A percentile compares a stretch with the other conserved stretches of the same genome.
Evolutionary conservation across 2,329 filamentous ascomycete species (phyloP).

Genomic region (Colletotrichum lupini): DNA sequence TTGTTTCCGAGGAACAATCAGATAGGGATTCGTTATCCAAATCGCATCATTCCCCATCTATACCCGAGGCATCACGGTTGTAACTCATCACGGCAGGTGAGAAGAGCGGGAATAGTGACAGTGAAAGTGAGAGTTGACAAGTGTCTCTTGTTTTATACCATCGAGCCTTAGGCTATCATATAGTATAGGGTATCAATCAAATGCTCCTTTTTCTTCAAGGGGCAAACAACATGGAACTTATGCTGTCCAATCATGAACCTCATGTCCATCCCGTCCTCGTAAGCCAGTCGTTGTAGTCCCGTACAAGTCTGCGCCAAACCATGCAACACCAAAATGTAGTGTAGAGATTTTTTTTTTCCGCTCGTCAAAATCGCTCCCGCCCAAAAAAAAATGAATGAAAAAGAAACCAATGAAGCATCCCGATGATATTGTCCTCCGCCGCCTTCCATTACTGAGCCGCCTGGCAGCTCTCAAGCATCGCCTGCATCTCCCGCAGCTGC

Average conservation of each 20-base stretch:
- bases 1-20: not conserved
- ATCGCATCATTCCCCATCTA: not conserved
- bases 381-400: not conserved
- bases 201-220: slow-evolving; percentile 10
- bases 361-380: slow-evolving; percentile 3
- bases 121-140: not conserved
- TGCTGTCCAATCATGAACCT: slow-evolving; percentile 22
- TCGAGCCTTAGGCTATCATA: slow-evolving; percentile 4
- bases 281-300: slow-evolving; percentile 10
- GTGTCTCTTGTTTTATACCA: slow-evolving; percentile 10
- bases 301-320: not conserved
- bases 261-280: slow-evolving; percentile 9
- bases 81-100: not conserved
- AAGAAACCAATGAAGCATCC: not conserved
- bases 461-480: slow-evolving; percentile 50
- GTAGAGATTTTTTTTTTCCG: not conserved
- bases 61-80: not conserved
- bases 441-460: slow-evolving; percentile 35
- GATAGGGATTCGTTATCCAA: no score
- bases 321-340: not conserved
- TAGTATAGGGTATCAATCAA: slow-evolving; percentile 33
- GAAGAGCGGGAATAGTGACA: not conserved
- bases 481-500: slow-evolving; percentile 70
- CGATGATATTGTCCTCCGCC: not conserved
- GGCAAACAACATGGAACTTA: slow-evolving; percentile 7